A percentile compares a stretch with the other conserved stretches of the same genome.
Evolutionary conservation across 768 basidiomycete species (phyloP).

Genomic region (Pluteus cervinus): DNA sequence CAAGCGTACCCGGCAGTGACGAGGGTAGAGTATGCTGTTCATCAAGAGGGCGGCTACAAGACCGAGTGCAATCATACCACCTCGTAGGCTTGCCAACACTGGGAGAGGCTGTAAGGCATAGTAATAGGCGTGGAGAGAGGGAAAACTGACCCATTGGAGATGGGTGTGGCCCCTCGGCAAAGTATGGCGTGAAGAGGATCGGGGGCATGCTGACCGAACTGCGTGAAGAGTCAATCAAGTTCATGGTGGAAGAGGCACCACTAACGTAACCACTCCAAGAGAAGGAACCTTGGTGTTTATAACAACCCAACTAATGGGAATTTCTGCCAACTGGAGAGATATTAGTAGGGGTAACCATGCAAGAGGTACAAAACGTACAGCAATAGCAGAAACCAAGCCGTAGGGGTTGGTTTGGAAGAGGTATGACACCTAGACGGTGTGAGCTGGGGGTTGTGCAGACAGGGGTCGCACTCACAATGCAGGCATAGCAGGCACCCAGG

Average conservation of each 20-base stretch:
- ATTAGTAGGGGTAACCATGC: neutral
- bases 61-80: slow-evolving; percentile 35
- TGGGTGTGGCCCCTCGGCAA: slow-evolving; percentile 18
- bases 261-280: slow-evolving; percentile 38
- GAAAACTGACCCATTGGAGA: slow-evolving; percentile 9
- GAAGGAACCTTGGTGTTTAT: slow-evolving; percentile 30
- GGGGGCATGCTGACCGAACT: slow-evolving; percentile 42
- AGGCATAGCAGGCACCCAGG: slow-evolving; percentile 26
- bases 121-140: neutral
- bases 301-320: slow-evolving; percentile 40
- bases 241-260: slow-evolving; percentile 1
- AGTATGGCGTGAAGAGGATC: slow-evolving; percentile 26
- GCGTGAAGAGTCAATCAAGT: slow-evolving; percentile 4
- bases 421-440: slow-evolving; percentile 24
- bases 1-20: slow-evolving; percentile 33
- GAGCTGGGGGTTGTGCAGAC: neutral
- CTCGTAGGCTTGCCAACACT: slow-evolving; percentile 36
- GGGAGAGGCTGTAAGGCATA: neutral
- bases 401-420: slow-evolving; percentile 36
- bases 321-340: slow-evolving; percentile 28
- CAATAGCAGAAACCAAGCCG: slow-evolving; percentile 31
- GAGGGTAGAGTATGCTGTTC: slow-evolving; percentile 40
- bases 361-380: slow-evolving; percentile 19
- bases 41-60: slow-evolving; percentile 37
- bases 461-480: slow-evolving; percentile 15